phyloP scores from a whole-genome alignment of 2,329 filamentous ascomycete genomes.

The Cordyceps javanica region DNA sequence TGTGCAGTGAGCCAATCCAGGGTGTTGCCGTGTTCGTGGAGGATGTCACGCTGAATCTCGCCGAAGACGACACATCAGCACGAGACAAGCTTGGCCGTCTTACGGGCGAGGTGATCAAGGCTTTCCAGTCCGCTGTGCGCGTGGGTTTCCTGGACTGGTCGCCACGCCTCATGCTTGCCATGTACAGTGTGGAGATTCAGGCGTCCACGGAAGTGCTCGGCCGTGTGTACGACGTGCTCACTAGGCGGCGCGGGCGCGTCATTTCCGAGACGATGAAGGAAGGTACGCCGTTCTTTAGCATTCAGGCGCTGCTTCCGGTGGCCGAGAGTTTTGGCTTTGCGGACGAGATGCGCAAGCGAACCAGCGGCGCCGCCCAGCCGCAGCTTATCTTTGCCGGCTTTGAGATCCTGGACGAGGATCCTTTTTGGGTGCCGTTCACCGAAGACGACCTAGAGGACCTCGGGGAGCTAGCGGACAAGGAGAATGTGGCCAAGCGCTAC shows the following conservation, averaged over 20 bases:
- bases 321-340: conserved; percentile 94
- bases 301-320: conserved; percentile 79
- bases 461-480: conserved; percentile 84
- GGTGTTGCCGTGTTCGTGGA: conserved; percentile 89
- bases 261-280: conserved; percentile 89
- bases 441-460: conserved; percentile 96
- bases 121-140: conserved; percentile 75
- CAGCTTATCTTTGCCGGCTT: conserved; percentile 93
- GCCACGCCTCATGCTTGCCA: conserved; percentile 87
- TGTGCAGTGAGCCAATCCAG: conserved; percentile 90
- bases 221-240: conserved; percentile 96
- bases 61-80: conserved; percentile 48
- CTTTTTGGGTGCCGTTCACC: conserved; percentile 94
- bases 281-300: conserved; percentile 94
- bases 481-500: conserved; percentile 95
- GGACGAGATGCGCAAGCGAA: conserved; percentile 94
- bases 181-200: conserved; percentile 98
- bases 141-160: conserved; percentile 93
- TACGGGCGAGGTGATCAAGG: conserved; percentile 89
- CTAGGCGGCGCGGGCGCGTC: conserved; percentile 81
- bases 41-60: conserved; percentile 58
- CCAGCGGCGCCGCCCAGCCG: conserved; percentile 81
- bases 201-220: conserved; percentile 92
- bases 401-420: conserved; percentile 89
- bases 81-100: conserved; percentile 68